Evolutionary conservation across 225 moss, liverwort and hornwort species (phyloP), one percentile per base, ranked within the genome.

Genomic region (Sphagnum contortum): DNA sequence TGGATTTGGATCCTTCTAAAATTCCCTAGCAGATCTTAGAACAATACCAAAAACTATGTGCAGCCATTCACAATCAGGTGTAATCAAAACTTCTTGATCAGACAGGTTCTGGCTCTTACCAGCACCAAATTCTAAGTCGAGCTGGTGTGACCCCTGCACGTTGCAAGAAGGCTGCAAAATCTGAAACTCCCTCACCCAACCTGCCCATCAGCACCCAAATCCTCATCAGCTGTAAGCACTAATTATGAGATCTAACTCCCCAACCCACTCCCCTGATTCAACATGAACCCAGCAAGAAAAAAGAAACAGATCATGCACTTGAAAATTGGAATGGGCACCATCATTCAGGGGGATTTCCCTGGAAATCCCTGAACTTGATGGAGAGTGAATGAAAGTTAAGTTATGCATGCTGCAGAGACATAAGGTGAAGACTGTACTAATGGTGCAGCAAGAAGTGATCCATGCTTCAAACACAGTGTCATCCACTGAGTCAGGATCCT

Each of bases 171-270:
- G 91, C 70, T 14, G 76, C 88, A 69, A 53, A 95, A 61, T 95
- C 94, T 44, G 94, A 92, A 60, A 56, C 89, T 54, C 89, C 94
- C 7, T 81, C 72, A 57, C 94, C 94, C 69, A 95, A 75, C 65
- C 94, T 88, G 57, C 47, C 83, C 69, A 89, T 78, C 94, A 91
- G 78, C 63, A 78, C 44, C 63, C 68, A 64, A 64, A 50, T 52
- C 9, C 51, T 52, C 9, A 52, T n/a, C n/a, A n/a, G n/a, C n/a
- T n/a, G n/a, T n/a, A 45, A 47, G 4, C 29, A 63, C 12, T 50
- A 4, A 47, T 48, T 63, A 8, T 50, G 2, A 4, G 10, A 48
- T 3, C n/a, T 3, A 44, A 29, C 3, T 62, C 48, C 61, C 45
- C 5, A 46, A 46, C 5, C 14, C 2, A 45, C 47, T 12, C 47